Base-by-base conservation (phyloP, 2,329 filamentous ascomycete species). In the Colletotrichum orchidophilum region DNA sequence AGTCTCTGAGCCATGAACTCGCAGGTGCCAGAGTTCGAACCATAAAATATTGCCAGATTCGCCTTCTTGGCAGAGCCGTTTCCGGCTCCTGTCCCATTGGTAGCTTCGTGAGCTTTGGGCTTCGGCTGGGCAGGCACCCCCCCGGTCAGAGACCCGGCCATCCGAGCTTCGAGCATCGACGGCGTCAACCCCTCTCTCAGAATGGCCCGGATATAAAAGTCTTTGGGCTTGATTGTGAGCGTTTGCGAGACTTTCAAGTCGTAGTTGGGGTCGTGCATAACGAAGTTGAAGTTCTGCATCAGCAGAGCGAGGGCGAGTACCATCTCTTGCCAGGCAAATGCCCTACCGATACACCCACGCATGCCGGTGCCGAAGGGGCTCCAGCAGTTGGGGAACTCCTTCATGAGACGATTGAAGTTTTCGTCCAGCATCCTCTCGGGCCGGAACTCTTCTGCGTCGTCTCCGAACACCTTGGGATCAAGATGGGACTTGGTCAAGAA, bases 1-100 rank as follows among this genome's bases (percentile, higher is more conserved):
- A 93, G 78, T 12, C 86, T 83, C 63, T 91, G 86, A 0, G 91
- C 91, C 59, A 93, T 85, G 1, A 88, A 84, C 77, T 93, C 89
- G 77, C 91, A 94, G 1, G 91, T 94, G 0, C 92, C 92, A 0
- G 87, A 88, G 75, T 93, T 92, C n/a, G 89, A 91, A 1, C 92
- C 92, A 74, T 91, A 94, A 26, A 91, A 85, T 29, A 94, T 86
- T n/a, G 86, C 87, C 74, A 94, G 77, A 0, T 80, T 81, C 61
- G 79, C 80, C 1, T 77, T 77, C 50, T 61, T 67, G 31, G 33
- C 59, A 54, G 9, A 27, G 7, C 26, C 59, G 5, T n/a, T 31
- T 3, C 29, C 5, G 2, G 71, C 13, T 13, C 15, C 13, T 7
- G 31, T 7, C 3, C 59, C 9, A 12, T 21, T n/a, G 21, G 35